Evolutionary conservation across 805 yeast genomes (phyloP).

Genomic region (Yamadazyma scolyti): DNA sequence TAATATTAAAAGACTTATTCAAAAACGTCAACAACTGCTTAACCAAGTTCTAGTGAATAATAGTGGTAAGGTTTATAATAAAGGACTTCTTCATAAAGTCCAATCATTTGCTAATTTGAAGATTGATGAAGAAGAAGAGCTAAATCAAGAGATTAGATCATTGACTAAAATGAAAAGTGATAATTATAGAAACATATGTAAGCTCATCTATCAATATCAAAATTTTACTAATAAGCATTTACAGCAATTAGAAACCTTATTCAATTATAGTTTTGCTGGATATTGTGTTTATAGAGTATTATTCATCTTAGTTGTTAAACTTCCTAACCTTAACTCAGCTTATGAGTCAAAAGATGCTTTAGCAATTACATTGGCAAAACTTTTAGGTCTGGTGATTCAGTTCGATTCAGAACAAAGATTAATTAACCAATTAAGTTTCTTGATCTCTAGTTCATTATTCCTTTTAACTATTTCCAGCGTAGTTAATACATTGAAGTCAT

Average conservation of each 20-base stretch:
- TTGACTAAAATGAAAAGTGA: conserved; percentile 12
- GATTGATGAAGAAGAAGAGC: conserved; percentile 25
- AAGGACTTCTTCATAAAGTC: conserved; percentile 33
- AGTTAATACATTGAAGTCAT: conserved; percentile 53
- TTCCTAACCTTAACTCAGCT: too few relatives aligned
- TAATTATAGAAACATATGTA: conserved; percentile 1
- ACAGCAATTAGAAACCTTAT: conserved; percentile 13
- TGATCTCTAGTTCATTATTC: conserved; percentile 57
- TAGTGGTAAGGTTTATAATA: conserved; percentile 26
- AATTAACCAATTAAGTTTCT: conserved; percentile 44
- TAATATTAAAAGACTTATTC: conserved; percentile 33
- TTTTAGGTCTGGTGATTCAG: conserved; percentile 18
- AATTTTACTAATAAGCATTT: too few relatives aligned
- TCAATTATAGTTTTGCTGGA: conserved; percentile 32
- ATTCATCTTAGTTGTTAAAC: conserved; percentile 36
- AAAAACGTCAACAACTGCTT: conserved; percentile 31
- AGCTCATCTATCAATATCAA: too few relatives aligned
- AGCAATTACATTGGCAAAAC: conserved; percentile 45
- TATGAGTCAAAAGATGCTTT: conserved; percentile 39
- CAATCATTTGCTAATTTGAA: conserved; percentile 39
- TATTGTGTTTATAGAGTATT: conserved; percentile 49
- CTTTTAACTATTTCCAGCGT: conserved; percentile 65
- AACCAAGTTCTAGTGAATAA: conserved; percentile 12
- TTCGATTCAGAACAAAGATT: conserved; percentile 31
- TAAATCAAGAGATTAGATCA: conserved; percentile 37